Percentiles rank a stretch among this genome's conserved stretches.
phyloP scores from a whole-genome alignment of 129 eudicot species.

The Oenanthe sinensis region DNA sequence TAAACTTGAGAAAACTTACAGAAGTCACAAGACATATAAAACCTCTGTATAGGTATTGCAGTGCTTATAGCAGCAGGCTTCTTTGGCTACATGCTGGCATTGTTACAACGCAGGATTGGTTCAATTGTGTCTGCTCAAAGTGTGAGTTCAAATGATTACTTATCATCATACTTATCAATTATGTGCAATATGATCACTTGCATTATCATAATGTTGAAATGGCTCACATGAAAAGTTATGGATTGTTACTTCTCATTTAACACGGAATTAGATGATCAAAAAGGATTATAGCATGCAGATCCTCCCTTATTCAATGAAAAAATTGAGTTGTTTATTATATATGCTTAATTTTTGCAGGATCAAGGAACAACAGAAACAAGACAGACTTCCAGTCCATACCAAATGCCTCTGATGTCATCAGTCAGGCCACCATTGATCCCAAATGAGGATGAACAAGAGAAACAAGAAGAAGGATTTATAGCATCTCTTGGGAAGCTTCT shows the following conservation, averaged over 20 bases:
- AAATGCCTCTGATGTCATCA: conserved; percentile 34
- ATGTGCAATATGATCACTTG: too few relatives aligned
- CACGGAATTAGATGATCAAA: too few relatives aligned
- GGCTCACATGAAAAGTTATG: too few relatives aligned
- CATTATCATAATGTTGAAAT: too few relatives aligned
- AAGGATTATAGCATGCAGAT: too few relatives aligned
- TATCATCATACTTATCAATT: too few relatives aligned
- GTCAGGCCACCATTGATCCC: conserved; percentile 73
- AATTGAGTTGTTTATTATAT: neutral
- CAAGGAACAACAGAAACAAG: conserved; percentile 17
- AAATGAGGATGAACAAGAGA: conserved; percentile 54
- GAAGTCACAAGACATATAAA: neutral
- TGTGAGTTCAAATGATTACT: conserved; percentile 25
- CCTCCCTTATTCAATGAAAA: too few relatives aligned
- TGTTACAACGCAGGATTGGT: conserved; percentile 78
- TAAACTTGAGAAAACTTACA: neutral
- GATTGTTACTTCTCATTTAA: too few relatives aligned
- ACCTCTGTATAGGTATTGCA: conserved; percentile 44
- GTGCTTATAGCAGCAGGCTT: conserved; percentile 90
- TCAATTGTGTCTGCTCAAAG: conserved; percentile 39
- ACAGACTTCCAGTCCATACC: conserved; percentile 37
- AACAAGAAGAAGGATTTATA: conserved; percentile 52
- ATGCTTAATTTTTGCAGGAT: conserved; percentile 25
- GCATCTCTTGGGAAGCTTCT: conserved; percentile 60
- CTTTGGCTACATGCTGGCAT: conserved; percentile 90